phyloP scores from a whole-genome alignment of 1,139 yeast species.

The Zygoascus sp. region DNA sequence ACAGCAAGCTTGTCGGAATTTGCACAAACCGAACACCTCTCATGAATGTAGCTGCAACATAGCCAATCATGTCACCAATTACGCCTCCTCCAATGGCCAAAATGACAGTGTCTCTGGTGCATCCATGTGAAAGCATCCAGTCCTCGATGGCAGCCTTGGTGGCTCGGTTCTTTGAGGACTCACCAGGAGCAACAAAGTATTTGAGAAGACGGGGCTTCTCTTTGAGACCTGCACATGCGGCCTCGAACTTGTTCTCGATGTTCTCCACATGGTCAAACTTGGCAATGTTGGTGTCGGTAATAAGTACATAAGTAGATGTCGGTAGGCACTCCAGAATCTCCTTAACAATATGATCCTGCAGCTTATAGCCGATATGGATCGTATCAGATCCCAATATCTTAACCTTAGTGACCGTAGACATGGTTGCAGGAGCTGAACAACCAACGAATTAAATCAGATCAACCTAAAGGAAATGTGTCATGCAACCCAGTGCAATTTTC shows the following conservation, averaged over 20 bases:
- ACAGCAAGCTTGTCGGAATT: conserved; percentile 85
- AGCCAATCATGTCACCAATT: conserved; percentile 98
- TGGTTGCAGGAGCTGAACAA: not conserved
- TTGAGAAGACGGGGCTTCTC: conserved; percentile 59
- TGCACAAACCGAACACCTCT: conserved; percentile 94
- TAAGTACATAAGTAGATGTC: conserved; percentile 87
- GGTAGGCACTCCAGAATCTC: conserved; percentile 59
- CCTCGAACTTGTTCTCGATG: conserved; percentile 37
- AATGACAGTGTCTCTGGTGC: conserved; percentile 94
- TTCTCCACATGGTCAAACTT: conserved; percentile 55
- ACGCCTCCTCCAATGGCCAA: conserved; percentile 98
- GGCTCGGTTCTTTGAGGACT: conserved; percentile 78
- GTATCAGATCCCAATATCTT: conserved; percentile 69
- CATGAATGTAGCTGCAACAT: conserved; percentile 98
- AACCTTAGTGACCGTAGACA: conserved; percentile 24
- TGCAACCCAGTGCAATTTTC: conserved; percentile 1
- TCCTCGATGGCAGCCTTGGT: conserved; percentile 95
- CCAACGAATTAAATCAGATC: not conserved
- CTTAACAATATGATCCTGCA: conserved; percentile 68
- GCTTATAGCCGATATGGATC: conserved; percentile 87
- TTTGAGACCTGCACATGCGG: conserved; percentile 31
- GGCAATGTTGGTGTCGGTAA: conserved; percentile 81
- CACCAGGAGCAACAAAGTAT: conserved; percentile 87
- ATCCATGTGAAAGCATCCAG: conserved; percentile 74
- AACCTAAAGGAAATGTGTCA: conserved; percentile 1